Percentiles rank a stretch among this genome's conserved stretches.
phyloP scores from a whole-genome alignment of 2,329 filamentous ascomycete genomes.

The Aspergillus flavus region DNA sequence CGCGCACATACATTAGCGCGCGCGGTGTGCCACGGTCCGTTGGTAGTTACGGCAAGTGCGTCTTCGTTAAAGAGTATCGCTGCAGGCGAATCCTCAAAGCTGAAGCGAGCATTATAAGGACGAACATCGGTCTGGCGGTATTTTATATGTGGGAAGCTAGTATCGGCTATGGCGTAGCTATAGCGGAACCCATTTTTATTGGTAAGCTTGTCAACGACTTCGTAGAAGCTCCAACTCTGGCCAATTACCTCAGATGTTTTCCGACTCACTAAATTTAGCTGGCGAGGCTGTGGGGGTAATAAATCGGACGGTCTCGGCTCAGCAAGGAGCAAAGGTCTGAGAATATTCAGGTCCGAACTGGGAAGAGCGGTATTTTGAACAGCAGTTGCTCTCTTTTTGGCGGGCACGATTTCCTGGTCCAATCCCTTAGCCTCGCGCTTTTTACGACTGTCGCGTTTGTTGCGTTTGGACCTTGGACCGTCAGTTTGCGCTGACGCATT shows the following conservation, averaged over 20 bases:
- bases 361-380: slow-evolving; percentile 37
- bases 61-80: slow-evolving; percentile 80
- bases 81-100: slow-evolving; percentile 86
- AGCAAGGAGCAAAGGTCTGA: slow-evolving; percentile 43
- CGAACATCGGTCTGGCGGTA: slow-evolving; percentile 86
- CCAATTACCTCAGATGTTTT: slow-evolving; percentile 39
- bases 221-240: slow-evolving; percentile 46
- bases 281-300: slow-evolving; percentile 42
- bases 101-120: slow-evolving; percentile 82
- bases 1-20: slow-evolving; percentile 87
- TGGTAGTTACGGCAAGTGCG: slow-evolving; percentile 78
- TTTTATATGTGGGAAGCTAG: slow-evolving; percentile 82
- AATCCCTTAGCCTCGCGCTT: slow-evolving; percentile 47
- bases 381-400: slow-evolving; percentile 38
- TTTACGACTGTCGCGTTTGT: slow-evolving; percentile 48
- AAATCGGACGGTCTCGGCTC: slow-evolving; percentile 43
- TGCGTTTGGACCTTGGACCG: slow-evolving; percentile 38
- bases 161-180: slow-evolving; percentile 86
- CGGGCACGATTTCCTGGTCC: slow-evolving; percentile 38
- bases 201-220: slow-evolving; percentile 55
- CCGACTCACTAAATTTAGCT: slow-evolving; percentile 40
- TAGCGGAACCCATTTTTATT: slow-evolving; percentile 80
- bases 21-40: slow-evolving; percentile 90
- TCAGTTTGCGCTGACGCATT: slow-evolving; percentile 34
- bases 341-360: slow-evolving; percentile 42